Evolutionary conservation across 768 basidiomycete genomes (phyloP).

Genomic region (Kwoniella newhampshirensis): DNA sequence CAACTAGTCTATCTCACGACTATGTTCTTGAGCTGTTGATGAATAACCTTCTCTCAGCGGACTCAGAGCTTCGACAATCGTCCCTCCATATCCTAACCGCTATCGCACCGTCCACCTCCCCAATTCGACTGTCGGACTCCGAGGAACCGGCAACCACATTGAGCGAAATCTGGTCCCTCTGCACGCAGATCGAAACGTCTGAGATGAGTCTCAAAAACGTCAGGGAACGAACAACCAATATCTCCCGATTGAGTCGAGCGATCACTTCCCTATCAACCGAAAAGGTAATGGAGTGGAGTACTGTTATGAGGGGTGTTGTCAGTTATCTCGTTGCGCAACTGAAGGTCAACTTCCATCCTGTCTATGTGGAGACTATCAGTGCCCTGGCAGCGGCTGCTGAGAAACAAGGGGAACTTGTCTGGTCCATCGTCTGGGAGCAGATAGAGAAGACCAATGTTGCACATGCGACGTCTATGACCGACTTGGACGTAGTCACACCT

Average conservation of each 20-base stretch:
- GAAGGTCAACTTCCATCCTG: conserved; percentile 86
- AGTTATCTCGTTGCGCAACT: conserved; percentile 64
- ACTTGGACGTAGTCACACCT: conserved; percentile 25
- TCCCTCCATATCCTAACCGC: conserved; percentile 57
- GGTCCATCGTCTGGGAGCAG: conserved; percentile 69
- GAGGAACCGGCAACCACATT: neutral
- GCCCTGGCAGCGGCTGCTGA: conserved; percentile 62
- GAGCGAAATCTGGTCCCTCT: conserved; percentile 50
- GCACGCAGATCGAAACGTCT: conserved; percentile 77
- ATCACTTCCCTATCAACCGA: conserved; percentile 28
- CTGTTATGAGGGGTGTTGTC: conserved; percentile 17
- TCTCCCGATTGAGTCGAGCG: conserved; percentile 64
- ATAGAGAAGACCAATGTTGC: conserved; percentile 54
- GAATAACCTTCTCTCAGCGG: conserved; percentile 68
- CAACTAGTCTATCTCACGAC: conserved; percentile 39
- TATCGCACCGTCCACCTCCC: conserved; percentile 3
- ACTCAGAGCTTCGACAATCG: conserved; percentile 64
- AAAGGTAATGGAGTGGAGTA: neutral
- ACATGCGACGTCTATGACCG: conserved; percentile 18
- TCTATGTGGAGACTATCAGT: conserved; percentile 79
- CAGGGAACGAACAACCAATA: conserved; percentile 76
- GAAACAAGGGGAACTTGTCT: conserved; percentile 69
- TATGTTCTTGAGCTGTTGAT: conserved; percentile 53
- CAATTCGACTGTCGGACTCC: neutral
- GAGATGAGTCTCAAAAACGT: conserved; percentile 75